Evolutionary conservation across 2,329 filamentous ascomycete species (phyloP).

Genomic region (Fusarium hainanense): DNA sequence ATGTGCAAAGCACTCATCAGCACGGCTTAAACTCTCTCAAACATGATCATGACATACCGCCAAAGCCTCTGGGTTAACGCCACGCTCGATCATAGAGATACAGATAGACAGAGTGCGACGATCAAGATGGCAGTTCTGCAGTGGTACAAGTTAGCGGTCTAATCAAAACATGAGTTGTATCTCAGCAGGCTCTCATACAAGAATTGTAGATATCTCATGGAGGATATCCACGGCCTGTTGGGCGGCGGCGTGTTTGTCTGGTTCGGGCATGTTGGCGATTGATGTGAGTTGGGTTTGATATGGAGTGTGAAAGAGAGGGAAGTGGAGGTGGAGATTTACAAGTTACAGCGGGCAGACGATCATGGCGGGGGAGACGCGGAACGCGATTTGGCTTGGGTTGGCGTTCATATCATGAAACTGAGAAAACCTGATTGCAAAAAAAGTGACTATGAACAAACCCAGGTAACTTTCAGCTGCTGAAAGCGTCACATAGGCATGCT

Average conservation of each 20-base stretch:
- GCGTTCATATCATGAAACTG: conserved; percentile 6
- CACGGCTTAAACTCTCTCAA: background rate
- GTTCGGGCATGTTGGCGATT: conserved; percentile 58
- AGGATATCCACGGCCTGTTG: conserved; percentile 86
- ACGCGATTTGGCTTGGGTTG: conserved; percentile 21
- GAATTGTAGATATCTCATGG: conserved; percentile 86
- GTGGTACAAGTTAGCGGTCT: background rate
- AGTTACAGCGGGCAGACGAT: background rate
- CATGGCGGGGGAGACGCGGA: conserved; percentile 40
- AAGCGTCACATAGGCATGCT: background rate
- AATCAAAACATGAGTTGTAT: background rate
- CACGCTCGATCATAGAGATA: conserved; percentile 96
- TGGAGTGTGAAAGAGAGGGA: conserved; percentile 16
- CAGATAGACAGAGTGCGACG: conserved; percentile 92
- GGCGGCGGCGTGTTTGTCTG: conserved; percentile 78
- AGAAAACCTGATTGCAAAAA: background rate
- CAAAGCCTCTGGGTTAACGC: conserved; percentile 93
- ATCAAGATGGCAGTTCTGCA: conserved; percentile 93
- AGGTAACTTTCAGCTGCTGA: background rate
- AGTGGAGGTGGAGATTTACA: conserved; percentile 31
- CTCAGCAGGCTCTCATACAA: conserved; percentile 67
- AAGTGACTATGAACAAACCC: background rate
- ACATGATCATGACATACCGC: conserved; percentile 70
- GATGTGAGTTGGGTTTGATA: conserved; percentile 13
- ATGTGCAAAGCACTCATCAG: background rate